Evolutionary conservation across 2,329 filamentous ascomycete species (phyloP), one percentile per base, ranked within the genome.

Genomic region (Hawksworthiomyces lignivorus): DNA sequence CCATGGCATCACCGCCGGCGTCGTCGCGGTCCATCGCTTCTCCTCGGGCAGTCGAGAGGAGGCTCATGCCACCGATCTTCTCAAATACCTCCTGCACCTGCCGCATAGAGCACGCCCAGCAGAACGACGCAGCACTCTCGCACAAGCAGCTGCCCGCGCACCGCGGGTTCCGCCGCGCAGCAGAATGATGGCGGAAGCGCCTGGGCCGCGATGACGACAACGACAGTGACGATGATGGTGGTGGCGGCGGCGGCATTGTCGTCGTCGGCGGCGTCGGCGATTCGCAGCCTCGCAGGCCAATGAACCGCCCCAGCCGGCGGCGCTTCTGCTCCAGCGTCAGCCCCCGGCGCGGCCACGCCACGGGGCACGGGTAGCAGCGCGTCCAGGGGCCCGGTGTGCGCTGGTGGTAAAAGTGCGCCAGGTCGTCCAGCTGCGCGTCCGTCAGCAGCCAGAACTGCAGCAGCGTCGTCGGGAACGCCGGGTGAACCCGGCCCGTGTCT

Each of bases 361-460:
- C 73, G n/a, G 75, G 77, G 50, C 76, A 78, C 0, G 84, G 84
- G 57, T 88, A 88, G 46, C 73, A 67, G 37, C 58, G 50, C 3
- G 72, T 72, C 64, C 68, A 77, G n/a, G 58, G 55, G 45, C 65
- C 65, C 1, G 75, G 77, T 1, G 70, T 75, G 44, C 70, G 70
- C 63, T 88, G 84, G 63, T 84, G 80, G 65, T 87, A 88, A 62
- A 83, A 86, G 50, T 72, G 65, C 4, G 83, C 83, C 30, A 88
- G 70, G 41, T 67, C 65, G 62, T 88, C 83, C 41, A 87, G 77
- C 61, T 88, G 70, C 22, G 62, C 62, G 57, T 84, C 80, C 14
- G 81, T 87, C 28, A 88, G 72, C 24, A 87, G 77, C 72, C 82
- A 85, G 62, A 84, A 86, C 56, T 74, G 72, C 34, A 88, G 75